phyloP scores from a whole-genome alignment of 495 filamentous ascomycete genomes.

The Hypomontagnella submonticulosa region DNA sequence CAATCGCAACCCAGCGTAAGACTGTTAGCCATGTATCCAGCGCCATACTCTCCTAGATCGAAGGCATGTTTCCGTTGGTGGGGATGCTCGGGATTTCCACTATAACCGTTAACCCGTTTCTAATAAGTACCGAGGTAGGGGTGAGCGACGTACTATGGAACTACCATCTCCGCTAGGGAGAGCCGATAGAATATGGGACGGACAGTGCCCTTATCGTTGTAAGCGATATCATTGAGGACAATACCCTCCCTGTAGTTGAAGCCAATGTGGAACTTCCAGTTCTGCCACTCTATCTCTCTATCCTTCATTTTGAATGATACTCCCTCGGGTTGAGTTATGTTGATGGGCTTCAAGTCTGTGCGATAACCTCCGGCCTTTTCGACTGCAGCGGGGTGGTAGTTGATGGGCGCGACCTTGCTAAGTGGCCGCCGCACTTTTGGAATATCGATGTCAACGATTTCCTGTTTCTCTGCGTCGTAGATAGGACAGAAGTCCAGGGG shows the following conservation, averaged over 20 bases:
- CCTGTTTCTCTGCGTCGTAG: slow-evolving; percentile 82
- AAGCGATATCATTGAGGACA: slow-evolving; percentile 89
- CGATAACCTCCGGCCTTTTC: slow-evolving; percentile 81
- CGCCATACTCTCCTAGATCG: slow-evolving; percentile 93
- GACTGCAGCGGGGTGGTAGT: slow-evolving; percentile 81
- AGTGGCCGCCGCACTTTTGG: slow-evolving; percentile 81
- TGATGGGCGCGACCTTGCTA: slow-evolving; percentile 77
- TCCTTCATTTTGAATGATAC: slow-evolving; percentile 89
- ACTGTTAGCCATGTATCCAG: slow-evolving; percentile 95
- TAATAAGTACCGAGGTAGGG: not conserved
- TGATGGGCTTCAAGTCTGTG: slow-evolving; percentile 86
- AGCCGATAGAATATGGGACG: slow-evolving; percentile 89
- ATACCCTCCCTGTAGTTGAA: slow-evolving; percentile 98
- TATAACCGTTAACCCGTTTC: slow-evolving; percentile 16
- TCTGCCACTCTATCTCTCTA: slow-evolving; percentile 88
- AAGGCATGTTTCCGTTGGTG: slow-evolving; percentile 96
- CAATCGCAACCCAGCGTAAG: slow-evolving; percentile 92
- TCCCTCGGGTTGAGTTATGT: slow-evolving; percentile 94
- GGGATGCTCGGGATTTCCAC: slow-evolving; percentile 88
- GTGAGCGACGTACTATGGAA: slow-evolving; percentile 72
- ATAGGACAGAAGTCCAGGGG: slow-evolving; percentile 96
- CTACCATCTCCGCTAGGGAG: slow-evolving; percentile 96
- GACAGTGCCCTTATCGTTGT: slow-evolving; percentile 84
- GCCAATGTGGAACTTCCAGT: slow-evolving; percentile 93
- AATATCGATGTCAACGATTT: slow-evolving; percentile 90